Conservation (phyloP, 805 yeast genomes). For the Clavispora santaluciae region DNA sequence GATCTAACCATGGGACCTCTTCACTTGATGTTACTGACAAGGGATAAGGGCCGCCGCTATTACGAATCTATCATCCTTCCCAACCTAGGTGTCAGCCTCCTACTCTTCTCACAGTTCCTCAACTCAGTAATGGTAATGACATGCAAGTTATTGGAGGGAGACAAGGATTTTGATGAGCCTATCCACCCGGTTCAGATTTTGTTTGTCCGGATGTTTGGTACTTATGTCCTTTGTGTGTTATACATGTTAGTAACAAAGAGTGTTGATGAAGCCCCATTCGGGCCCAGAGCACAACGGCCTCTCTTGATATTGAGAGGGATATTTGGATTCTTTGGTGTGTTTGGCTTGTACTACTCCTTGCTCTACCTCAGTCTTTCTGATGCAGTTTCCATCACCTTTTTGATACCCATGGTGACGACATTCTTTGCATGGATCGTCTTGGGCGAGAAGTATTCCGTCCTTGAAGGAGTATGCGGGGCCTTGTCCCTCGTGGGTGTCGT, state of each 20-base stretch:
- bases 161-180: slow-evolving; percentile 51
- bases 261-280: slow-evolving; percentile 62
- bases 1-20: neutral
- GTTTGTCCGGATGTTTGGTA: slow-evolving; percentile 70
- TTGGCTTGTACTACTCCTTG: slow-evolving; percentile 70
- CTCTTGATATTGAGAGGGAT: slow-evolving; percentile 59
- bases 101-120: slow-evolving; percentile 63
- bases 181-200: slow-evolving; percentile 77
- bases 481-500: slow-evolving; percentile 72
- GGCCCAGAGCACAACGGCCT: slow-evolving; percentile 54
- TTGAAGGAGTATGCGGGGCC: slow-evolving; percentile 67
- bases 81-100: slow-evolving; percentile 48
- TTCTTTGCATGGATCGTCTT: slow-evolving; percentile 64
- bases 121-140: slow-evolving; percentile 73
- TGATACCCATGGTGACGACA: slow-evolving; percentile 74
- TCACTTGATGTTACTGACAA: neutral
- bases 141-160: slow-evolving; percentile 70
- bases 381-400: slow-evolving; percentile 73
- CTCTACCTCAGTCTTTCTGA: slow-evolving; percentile 74
- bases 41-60: neutral
- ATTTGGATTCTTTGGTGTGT: slow-evolving; percentile 72
- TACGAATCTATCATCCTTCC: slow-evolving; percentile 9
- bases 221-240: slow-evolving; percentile 52
- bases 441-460: slow-evolving; percentile 57
- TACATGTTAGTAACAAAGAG: slow-evolving; percentile 49